These are phyloP conservation scores for Claviceps fusiformis DNA, from an alignment of 2,329 filamentous ascomycete genomes.

Conservation along the genomic window DNA sequence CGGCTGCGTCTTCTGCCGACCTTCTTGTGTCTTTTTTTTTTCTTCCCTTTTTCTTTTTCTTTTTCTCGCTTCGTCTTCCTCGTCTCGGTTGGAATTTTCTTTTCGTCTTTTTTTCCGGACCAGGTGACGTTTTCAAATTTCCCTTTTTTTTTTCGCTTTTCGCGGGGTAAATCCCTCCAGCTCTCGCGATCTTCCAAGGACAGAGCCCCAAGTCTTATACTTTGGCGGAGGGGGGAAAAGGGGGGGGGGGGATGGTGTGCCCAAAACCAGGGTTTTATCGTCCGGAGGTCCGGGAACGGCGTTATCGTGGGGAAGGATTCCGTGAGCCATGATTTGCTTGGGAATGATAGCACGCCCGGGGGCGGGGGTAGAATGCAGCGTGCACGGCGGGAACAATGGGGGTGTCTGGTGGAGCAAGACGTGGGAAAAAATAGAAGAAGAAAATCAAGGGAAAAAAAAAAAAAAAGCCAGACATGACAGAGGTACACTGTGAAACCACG, in stretches of 20 bases:
- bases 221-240: neutral
- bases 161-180: neutral
- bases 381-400: neutral
- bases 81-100: neutral
- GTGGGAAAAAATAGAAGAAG: too few relatives aligned
- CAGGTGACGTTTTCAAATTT: constrained; percentile 1
- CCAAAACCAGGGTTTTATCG: neutral
- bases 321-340: neutral
- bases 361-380: neutral
- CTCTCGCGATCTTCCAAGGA: too few relatives aligned
- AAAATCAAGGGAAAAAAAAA: too few relatives aligned
- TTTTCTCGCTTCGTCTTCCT: too few relatives aligned
- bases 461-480: too few relatives aligned
- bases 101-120: neutral
- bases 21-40: neutral
- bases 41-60: too few relatives aligned
- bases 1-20: too few relatives aligned
- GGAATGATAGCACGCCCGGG: neutral
- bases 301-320: constrained; percentile 1
- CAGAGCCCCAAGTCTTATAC: neutral
- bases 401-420: too few relatives aligned
- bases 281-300: constrained; percentile 6
- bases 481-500: too few relatives aligned
- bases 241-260: neutral
- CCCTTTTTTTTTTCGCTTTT: neutral